Base-by-base conservation (phyloP, 1,139 yeast species). In the Blastobotrys indianensis region DNA sequence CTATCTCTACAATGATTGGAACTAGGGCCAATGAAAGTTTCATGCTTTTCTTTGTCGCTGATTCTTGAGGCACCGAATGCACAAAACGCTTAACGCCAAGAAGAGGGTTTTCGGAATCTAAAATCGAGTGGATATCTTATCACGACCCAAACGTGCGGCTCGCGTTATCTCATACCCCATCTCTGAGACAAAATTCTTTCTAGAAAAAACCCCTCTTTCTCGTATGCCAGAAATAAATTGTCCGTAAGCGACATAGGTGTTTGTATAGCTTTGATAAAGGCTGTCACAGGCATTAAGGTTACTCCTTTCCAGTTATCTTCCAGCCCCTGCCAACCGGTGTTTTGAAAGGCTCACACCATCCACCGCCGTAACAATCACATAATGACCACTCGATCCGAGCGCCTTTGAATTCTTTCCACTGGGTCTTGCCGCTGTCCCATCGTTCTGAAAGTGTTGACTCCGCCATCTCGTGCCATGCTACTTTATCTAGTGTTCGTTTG, bases 291-390 rank as follows among this genome's bases (percentile, higher is more conserved):
- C n/a, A n/a, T n/a, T n/a, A 20, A 4, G 25, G 4, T 34, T 34
- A 45, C 37, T 37, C 48, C 49, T 70, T 68, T 1, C 74, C 74
- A 1, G 85, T 80, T 40, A 80, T 63, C 58, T 75, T 74, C 81
- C 85, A 81, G 0, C 86, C 86, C 42, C 80, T 64, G 0, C 90
- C 90, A 1, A 78, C 82, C 0, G 87, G 85, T 0, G 90, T 81
- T 38, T 72, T 70, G 55, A 80, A 80, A 5, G 80, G 80, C 56
- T 83, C 92, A 2, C 79, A 62, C 37, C 75, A 67, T 0, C 94
- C 94, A n/a, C 77, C 72, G 0, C 94, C 94, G 46, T 77, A 69
- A 40, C 81, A 74, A 52, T 80, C 82, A 20, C 82, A 81, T 39
- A 85, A 58, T 0, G 76, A 66, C 88, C 88, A 84, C 43, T 73